These are phyloP conservation scores for Pleurotus cornucopiae DNA, from an alignment of 768 basidiomycete genomes.

Conservation along the genomic window DNA sequence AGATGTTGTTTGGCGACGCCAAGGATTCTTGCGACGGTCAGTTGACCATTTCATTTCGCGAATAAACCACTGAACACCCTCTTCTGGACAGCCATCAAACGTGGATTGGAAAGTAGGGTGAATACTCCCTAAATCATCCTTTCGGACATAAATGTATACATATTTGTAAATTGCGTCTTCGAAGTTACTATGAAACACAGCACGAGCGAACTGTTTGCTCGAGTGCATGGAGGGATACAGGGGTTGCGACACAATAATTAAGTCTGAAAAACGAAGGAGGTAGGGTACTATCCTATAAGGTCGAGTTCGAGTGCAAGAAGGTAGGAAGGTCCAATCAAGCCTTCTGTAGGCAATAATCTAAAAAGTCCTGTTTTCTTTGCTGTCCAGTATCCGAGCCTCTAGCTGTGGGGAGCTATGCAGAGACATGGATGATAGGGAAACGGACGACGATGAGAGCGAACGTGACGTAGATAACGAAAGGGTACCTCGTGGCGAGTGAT, in stretches of 20 bases:
- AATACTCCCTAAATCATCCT: not conserved
- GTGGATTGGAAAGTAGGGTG: slow-evolving; percentile 38
- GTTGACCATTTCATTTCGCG: slow-evolving; percentile 6
- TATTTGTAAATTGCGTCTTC: not conserved
- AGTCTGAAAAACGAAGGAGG: not conserved
- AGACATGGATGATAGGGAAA: slow-evolving; percentile 3
- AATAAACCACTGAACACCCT: too few relatives aligned
- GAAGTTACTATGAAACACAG: not conserved
- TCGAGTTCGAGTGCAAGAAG: too few relatives aligned
- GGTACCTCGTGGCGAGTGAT: not conserved
- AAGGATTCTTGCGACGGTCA: slow-evolving; percentile 86
- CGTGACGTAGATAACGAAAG: slow-evolving; percentile 4
- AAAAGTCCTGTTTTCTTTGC: not conserved
- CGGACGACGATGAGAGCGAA: slow-evolving; percentile 3
- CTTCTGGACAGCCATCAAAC: slow-evolving; percentile 46
- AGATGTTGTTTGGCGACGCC: slow-evolving; percentile 91
- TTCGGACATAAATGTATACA: not conserved
- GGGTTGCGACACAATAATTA: too few relatives aligned
- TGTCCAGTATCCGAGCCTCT: slow-evolving; percentile 1
- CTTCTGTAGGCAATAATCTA: not conserved
- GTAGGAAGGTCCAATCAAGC: not conserved
- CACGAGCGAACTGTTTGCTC: not conserved
- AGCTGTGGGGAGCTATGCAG: not conserved
- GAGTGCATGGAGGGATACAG: too few relatives aligned
- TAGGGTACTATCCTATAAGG: too few relatives aligned